Conservation (phyloP, 2,329 filamentous ascomycete genomes). For the Cercospora canescens region DNA sequence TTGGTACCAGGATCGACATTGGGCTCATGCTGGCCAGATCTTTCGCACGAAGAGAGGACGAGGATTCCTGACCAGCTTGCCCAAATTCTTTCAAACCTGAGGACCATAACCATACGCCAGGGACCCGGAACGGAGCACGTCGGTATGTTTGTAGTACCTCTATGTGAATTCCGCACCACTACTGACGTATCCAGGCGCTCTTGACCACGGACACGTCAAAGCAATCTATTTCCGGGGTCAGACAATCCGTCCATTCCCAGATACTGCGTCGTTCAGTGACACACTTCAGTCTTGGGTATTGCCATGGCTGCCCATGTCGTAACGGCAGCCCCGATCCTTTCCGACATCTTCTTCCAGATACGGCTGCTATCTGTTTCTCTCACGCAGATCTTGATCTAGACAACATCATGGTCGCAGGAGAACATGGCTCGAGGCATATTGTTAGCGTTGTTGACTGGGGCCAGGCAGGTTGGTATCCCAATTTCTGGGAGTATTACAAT, state of each 20-base stretch:
- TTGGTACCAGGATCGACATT: neutral
- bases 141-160: neutral
- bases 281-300: too few species aligned
- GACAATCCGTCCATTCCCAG: neutral
- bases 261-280: slow-evolving; percentile 1
- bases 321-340: neutral
- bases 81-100: too few species aligned
- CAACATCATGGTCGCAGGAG: slow-evolving; percentile 46
- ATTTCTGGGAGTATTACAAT: slow-evolving; percentile 47
- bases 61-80: too few species aligned
- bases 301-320: too few species aligned
- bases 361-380: too few species aligned
- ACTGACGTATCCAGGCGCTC: too few species aligned
- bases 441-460: slow-evolving; percentile 53
- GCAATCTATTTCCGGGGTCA: too few species aligned
- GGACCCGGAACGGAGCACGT: too few species aligned
- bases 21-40: too few species aligned
- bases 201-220: too few species aligned
- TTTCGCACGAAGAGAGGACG: too few species aligned
- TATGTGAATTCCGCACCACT: neutral
- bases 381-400: slow-evolving; percentile 16
- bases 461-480: slow-evolving; percentile 49
- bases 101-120: too few species aligned
- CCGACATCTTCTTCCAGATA: neutral
- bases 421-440: slow-evolving; percentile 38